A percentile compares a stretch with the other conserved stretches of the same genome.
phyloP scores from a whole-genome alignment of 495 filamentous ascomycete species.

The Elasticomyces elasticus region DNA sequence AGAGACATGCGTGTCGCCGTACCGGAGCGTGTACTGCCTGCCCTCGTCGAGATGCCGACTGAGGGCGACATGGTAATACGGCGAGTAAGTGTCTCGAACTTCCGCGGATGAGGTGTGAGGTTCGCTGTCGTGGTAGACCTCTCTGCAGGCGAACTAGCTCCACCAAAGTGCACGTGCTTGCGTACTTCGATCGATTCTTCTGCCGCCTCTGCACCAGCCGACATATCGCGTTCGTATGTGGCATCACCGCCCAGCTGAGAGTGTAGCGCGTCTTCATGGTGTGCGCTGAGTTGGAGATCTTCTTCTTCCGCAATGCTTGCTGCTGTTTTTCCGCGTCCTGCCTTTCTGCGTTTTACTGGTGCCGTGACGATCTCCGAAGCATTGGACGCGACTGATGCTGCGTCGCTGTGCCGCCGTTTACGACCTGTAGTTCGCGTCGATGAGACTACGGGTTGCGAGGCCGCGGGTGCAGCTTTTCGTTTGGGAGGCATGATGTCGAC shows the following conservation, averaged over 20 bases:
- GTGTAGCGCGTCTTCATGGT: background rate
- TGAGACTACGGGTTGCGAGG: conserved; percentile 10
- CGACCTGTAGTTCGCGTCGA: conserved; percentile 8
- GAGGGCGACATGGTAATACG: conserved; percentile 13
- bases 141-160: background rate
- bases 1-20: conserved; percentile 18
- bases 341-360: conserved; percentile 8
- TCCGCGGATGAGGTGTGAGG: conserved; percentile 19
- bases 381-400: conserved; percentile 11
- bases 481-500: background rate
- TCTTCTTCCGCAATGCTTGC: conserved; percentile 8
- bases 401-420: conserved; percentile 16
- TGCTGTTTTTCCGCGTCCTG: background rate
- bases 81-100: conserved; percentile 14
- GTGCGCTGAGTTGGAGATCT: background rate
- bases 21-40: too few species aligned
- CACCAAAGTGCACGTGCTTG: conserved; percentile 18
- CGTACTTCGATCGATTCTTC: conserved; percentile 12
- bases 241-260: background rate
- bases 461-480: background rate
- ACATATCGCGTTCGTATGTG: background rate
- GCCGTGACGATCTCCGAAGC: background rate
- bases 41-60: background rate
- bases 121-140: conserved; percentile 3
- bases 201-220: background rate